phyloP scores from a whole-genome alignment of 768 basidiomycete genomes.

The Amanita pseudoporphyria region DNA sequence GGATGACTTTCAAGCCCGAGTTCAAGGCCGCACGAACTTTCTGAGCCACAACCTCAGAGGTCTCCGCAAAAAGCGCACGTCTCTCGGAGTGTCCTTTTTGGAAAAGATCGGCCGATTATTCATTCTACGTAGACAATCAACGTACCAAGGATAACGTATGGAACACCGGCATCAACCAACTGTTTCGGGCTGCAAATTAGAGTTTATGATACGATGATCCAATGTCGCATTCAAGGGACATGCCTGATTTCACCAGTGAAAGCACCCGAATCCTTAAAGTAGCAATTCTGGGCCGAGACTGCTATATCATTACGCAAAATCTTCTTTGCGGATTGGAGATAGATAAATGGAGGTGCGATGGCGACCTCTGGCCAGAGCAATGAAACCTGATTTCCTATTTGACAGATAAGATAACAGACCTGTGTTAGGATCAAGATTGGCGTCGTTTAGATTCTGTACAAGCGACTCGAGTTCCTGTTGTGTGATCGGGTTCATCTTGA shows the following conservation, averaged over 20 bases:
- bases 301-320: slow-evolving; percentile 57
- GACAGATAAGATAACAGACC: slow-evolving; percentile 31
- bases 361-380: slow-evolving; percentile 82
- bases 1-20: slow-evolving; percentile 73
- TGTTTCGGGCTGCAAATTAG: too few species aligned
- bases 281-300: slow-evolving; percentile 88
- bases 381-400: background rate
- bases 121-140: background rate
- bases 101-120: slow-evolving; percentile 6
- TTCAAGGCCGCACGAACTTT: slow-evolving; percentile 84
- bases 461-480: slow-evolving; percentile 56
- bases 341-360: too few species aligned
- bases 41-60: slow-evolving; percentile 68
- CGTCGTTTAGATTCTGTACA: slow-evolving; percentile 64
- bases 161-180: slow-evolving; percentile 73
- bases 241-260: slow-evolving; percentile 97
- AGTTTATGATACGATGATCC: too few species aligned
- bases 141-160: slow-evolving; percentile 89
- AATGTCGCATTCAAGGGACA: slow-evolving; percentile 30
- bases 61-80: slow-evolving; percentile 85
- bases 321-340: slow-evolving; percentile 63
- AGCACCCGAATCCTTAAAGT: slow-evolving; percentile 76
- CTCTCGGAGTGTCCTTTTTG: slow-evolving; percentile 90
- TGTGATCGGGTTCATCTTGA: slow-evolving; percentile 79
- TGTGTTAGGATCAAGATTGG: slow-evolving; percentile 66